These are phyloP conservation scores for Antitrichia curtipendula DNA, from an alignment of 225 moss, liverwort and hornwort genomes.

Conservation along the genomic window DNA sequence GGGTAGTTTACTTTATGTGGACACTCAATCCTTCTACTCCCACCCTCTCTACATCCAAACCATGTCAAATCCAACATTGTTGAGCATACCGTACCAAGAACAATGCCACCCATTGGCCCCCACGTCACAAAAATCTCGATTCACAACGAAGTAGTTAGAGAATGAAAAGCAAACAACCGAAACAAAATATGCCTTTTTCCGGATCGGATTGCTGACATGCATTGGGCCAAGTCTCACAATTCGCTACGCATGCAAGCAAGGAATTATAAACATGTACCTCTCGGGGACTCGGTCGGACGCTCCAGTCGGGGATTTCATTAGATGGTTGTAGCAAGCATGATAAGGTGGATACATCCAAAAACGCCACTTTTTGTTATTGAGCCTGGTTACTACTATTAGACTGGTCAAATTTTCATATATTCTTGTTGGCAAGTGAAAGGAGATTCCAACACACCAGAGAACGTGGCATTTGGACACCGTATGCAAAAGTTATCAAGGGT, in stretches of 20 bases:
- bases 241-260: not conserved
- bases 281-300: not conserved
- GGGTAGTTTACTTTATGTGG: no score
- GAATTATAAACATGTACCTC: not conserved
- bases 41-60: not conserved
- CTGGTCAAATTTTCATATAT: no score
- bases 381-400: no score
- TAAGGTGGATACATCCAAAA: no score
- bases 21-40: no score
- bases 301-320: not conserved
- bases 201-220: not conserved
- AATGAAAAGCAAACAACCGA: not conserved
- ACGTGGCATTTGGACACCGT: no score
- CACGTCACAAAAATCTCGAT: not conserved
- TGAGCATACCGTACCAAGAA: no score
- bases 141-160: not conserved
- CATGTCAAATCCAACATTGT: not conserved
- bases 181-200: not conserved
- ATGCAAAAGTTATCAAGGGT: no score
- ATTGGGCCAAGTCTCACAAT: not conserved
- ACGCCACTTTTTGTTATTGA: no score
- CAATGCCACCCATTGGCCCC: not conserved
- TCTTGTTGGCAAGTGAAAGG: no score
- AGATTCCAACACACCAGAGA: no score
- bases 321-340: not conserved